Evolutionary conservation across 441 rosid species (phyloP).

Genomic region (Brassica balearica): DNA sequence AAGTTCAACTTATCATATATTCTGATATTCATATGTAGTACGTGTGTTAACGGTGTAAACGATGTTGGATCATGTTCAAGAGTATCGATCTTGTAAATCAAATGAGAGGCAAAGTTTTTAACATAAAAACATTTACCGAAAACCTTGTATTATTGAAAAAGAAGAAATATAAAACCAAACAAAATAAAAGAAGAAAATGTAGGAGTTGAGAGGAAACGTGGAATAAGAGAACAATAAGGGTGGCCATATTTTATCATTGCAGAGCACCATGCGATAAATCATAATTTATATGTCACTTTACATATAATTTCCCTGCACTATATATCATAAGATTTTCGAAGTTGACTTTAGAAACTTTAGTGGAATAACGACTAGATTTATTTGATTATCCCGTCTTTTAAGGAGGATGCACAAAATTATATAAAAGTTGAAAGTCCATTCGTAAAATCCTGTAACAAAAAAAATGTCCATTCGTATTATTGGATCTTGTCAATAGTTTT

Average conservation of each 20-base stretch:
- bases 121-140: neutral
- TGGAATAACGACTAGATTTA: conserved; percentile 36
- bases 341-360: conserved; percentile 42
- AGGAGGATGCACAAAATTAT: conserved; percentile 44
- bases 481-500: conserved; percentile 37
- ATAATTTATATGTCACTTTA: conserved; percentile 39
- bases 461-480: conserved; percentile 10
- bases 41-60: neutral
- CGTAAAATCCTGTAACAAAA: neutral
- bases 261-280: conserved; percentile 40
- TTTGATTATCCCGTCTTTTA: conserved; percentile 32
- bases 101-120: neutral
- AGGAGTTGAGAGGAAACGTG: conserved; percentile 23
- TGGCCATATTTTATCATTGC: conserved; percentile 34
- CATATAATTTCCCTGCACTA: conserved; percentile 32
- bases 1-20: too few species aligned
- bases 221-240: conserved; percentile 32
- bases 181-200: neutral
- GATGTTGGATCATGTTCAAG: conserved; percentile 2
- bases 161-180: too few species aligned
- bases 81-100: neutral
- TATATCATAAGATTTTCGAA: conserved; percentile 35
- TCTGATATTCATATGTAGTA: neutral
- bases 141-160: neutral
- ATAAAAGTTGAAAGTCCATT: conserved; percentile 36